Percentiles rank a stretch among this genome's conserved stretches.
Evolutionary conservation across 2,329 filamentous ascomycete species (phyloP).

Genomic region (Didymella arachidicola): DNA sequence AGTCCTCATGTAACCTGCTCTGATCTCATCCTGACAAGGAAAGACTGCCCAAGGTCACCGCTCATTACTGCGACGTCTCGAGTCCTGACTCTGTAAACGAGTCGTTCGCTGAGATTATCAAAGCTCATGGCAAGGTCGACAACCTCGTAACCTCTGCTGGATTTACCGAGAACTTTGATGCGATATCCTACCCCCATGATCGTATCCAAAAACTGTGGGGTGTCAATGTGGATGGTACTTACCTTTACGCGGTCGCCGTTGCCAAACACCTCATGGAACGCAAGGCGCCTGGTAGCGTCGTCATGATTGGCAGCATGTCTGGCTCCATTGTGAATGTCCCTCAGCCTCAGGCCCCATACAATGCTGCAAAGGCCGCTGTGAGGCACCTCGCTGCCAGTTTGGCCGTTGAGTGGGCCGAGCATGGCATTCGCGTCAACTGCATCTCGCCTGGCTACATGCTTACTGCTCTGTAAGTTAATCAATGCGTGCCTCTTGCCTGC

Average conservation of each 20-base stretch:
- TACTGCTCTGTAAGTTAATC: conserved; percentile 77
- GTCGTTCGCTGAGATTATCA: conserved; percentile 74
- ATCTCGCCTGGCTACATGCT: conserved; percentile 97
- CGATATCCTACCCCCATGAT: conserved; percentile 87
- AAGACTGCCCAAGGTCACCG: conserved; percentile 81
- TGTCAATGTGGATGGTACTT: conserved; percentile 93
- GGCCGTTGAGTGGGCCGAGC: conserved; percentile 91
- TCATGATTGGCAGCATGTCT: conserved; percentile 96
- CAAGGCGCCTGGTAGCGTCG: conserved; percentile 81
- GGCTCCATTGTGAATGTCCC: conserved; percentile 94
- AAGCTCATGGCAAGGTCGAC: conserved; percentile 82
- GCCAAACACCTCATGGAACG: conserved; percentile 89
- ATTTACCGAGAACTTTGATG: conserved; percentile 95
- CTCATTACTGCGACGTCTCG: conserved; percentile 88
- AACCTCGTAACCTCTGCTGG: conserved; percentile 94
- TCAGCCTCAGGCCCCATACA: conserved; percentile 92
- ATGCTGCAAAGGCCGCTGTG: conserved; percentile 90
- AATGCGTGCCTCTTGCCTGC: not conserved
- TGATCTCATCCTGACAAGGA: not conserved
- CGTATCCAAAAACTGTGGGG: conserved; percentile 92
- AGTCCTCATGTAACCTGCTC: not conserved
- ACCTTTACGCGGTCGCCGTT: conserved; percentile 83
- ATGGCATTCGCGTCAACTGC: conserved; percentile 91
- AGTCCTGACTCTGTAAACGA: conserved; percentile 78
- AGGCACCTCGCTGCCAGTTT: conserved; percentile 86